Evolutionary conservation across 768 basidiomycete genomes (phyloP), one percentile per base, ranked within the genome.

Genomic region (Lyophyllum atratum): DNA sequence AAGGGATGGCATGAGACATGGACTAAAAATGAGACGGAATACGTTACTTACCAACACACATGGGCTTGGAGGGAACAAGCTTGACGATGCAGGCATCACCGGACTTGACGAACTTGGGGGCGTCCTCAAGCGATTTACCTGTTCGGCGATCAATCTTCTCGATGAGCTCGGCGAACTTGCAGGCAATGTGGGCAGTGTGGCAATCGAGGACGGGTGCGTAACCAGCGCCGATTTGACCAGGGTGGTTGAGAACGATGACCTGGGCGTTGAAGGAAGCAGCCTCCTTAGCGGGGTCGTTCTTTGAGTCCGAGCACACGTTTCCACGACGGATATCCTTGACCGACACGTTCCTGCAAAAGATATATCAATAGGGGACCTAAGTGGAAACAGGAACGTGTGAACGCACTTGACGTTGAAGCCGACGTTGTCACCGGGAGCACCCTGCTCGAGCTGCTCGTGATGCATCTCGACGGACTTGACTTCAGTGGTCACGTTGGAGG

Each of bases 391-490:
- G 54, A 22, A 24, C 55, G 54, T 56, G n/a, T 65, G 17, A 8
- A 72, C 86, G 24, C 65, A 90, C 90, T 95, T 96, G 83, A 95
- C 90, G 88, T 97, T 97, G 87, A 97, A 98, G 66, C 94, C 93
- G 73, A 99, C 96, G 78, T 99, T 99, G 86, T 99, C 97, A 84
- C 97, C 97, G 59, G 97, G 97, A 62, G 81, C 64, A 80, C 96
- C 97, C 78, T 92, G 83, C 74, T 82, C 87, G 76, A 99, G 95
- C 79, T 95, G 93, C 75, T 95, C 93, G 87, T 95, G 95, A 74
- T 96, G 95, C 96, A 98, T 98, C 82, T 98, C 95, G 76, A 97
- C 95, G 68, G 97, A 98, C 89, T 98, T 98, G 85, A 99, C 97
- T 93, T 99, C 97, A 81, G 97, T 99, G 78, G 95, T 98, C 71